Conservation (phyloP, 140 eudicot species). For the Oenanthe javanica region DNA sequence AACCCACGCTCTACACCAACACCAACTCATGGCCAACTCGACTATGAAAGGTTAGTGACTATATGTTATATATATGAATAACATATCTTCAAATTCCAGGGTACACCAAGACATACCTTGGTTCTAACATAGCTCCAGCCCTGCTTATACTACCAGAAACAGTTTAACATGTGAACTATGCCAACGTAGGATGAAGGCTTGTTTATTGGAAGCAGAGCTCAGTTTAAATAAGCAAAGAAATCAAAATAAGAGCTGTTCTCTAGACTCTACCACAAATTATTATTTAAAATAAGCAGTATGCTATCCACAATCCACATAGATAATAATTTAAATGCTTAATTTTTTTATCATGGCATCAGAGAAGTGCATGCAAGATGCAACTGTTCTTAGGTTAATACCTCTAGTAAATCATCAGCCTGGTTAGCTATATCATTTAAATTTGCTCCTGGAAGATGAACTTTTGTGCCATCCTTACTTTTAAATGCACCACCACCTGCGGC, state of each 20-base stretch:
- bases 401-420: conserved; percentile 95
- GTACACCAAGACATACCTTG: not conserved
- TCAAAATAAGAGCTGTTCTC: not conserved
- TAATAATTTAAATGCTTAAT: not conserved
- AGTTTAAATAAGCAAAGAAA: not conserved
- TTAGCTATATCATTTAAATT: conserved; percentile 86
- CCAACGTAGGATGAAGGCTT: not conserved
- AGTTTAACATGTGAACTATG: not conserved
- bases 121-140: not conserved
- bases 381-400: conserved; percentile 35
- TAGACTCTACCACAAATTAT: too few relatives aligned
- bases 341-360: not conserved
- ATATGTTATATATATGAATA: not conserved
- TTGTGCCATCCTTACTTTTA: conserved; percentile 66
- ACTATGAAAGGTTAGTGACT: not conserved
- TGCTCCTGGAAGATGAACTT: conserved; percentile 98
- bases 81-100: not conserved
- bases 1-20: not conserved
- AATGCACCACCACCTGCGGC: conserved; percentile 98
- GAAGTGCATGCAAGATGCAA: not conserved
- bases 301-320: not conserved
- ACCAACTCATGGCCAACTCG: not conserved
- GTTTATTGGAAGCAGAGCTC: not conserved
- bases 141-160: not conserved
- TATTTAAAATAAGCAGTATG: not conserved